A percentile compares a stretch with the other conserved stretches of the same genome.
Evolutionary conservation across 2,329 filamentous ascomycete genomes (phyloP).

Genomic region (Colletotrichum simmondsii): DNA sequence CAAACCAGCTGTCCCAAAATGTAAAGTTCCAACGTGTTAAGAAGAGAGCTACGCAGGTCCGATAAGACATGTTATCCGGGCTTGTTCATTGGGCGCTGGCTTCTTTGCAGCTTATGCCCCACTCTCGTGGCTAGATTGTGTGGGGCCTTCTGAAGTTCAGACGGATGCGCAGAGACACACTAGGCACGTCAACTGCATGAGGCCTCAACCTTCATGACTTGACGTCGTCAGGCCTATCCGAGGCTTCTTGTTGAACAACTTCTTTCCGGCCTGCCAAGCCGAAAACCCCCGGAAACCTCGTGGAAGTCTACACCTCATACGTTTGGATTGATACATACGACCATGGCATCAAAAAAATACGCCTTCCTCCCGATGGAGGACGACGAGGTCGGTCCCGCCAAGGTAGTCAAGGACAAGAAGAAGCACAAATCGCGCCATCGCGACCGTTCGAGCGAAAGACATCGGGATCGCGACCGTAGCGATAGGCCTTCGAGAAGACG

Average conservation of each 20-base stretch:
- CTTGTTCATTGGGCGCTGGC: neutral
- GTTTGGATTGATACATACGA: neutral
- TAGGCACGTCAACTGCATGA: slow-evolving; percentile 4
- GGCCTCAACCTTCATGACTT: slow-evolving; percentile 1
- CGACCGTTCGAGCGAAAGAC: slow-evolving; percentile 48
- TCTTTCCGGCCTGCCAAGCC: neutral
- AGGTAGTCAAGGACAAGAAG: slow-evolving; percentile 61
- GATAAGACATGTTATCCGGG: slow-evolving; percentile 32
- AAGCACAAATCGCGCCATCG: slow-evolving; percentile 52
- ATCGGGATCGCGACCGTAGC: slow-evolving; percentile 47
- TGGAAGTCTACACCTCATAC: neutral
- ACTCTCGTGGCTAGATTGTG: neutral
- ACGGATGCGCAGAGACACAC: slow-evolving; percentile 7
- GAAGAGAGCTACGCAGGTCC: slow-evolving; percentile 31
- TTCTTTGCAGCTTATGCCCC: slow-evolving; percentile 2
- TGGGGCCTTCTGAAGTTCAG: slow-evolving; percentile 19
- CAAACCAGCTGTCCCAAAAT: slow-evolving; percentile 20
- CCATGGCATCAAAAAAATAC: slow-evolving; percentile 70
- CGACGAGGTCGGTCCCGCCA: slow-evolving; percentile 66
- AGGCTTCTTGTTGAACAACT: neutral
- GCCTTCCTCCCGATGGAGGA: slow-evolving; percentile 76
- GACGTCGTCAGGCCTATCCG: neutral
- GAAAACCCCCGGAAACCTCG: neutral
- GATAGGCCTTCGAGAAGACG: slow-evolving; percentile 41
- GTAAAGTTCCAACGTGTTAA: slow-evolving; percentile 39